Evolutionary conservation across 768 basidiomycete genomes (phyloP).

Genomic region (Termitomyces bulborhizus): DNA sequence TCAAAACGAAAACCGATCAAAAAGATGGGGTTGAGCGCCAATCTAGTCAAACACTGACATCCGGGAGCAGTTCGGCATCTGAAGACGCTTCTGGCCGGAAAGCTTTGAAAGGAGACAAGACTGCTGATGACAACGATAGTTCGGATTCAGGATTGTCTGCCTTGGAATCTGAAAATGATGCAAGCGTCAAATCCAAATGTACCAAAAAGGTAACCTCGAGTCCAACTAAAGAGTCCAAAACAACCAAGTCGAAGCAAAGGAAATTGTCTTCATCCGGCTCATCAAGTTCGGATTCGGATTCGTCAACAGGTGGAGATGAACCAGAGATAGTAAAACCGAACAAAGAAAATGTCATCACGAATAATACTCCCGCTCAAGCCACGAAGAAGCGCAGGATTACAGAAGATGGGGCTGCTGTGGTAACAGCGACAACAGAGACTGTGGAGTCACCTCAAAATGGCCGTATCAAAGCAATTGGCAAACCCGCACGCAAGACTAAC

Average conservation of each 20-base stretch:
- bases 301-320: constrained; percentile 4
- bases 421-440: constrained; percentile 33
- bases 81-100: constrained; percentile 5
- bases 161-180: background rate
- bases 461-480: constrained; percentile 19
- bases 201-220: background rate
- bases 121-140: constrained; percentile 3
- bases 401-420: constrained; percentile 42
- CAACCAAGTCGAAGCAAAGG: constrained; percentile 1
- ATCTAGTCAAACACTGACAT: constrained; percentile 17
- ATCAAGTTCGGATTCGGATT: constrained; percentile 21
- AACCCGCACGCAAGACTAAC: constrained; percentile 36
- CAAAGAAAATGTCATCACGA: background rate
- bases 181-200: background rate
- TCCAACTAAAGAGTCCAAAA: constrained; percentile 5
- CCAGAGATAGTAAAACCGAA: background rate
- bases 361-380: constrained; percentile 26
- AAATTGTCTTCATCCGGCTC: background rate
- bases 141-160: no score
- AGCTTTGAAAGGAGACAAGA: background rate
- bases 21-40: constrained; percentile 6
- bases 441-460: constrained; percentile 9
- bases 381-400: constrained; percentile 59
- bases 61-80: constrained; percentile 9
- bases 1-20: constrained; percentile 3